These are phyloP conservation scores for Arachnomyces sp. DNA, from an alignment of 2,329 filamentous ascomycete genomes.

Conservation along the genomic window DNA sequence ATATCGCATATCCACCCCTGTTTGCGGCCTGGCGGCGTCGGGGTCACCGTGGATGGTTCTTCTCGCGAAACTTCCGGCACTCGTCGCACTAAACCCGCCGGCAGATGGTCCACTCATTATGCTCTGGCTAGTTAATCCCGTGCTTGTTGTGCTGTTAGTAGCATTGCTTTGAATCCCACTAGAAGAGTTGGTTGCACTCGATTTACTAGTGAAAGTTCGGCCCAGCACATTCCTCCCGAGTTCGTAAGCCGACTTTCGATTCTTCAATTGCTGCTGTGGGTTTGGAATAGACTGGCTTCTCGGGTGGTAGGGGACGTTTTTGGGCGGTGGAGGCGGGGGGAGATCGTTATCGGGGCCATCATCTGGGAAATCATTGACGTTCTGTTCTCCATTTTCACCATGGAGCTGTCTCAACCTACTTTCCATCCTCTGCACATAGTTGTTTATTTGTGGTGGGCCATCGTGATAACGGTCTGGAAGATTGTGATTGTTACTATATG, in stretches of 20 bases:
- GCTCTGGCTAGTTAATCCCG: conserved; percentile 70
- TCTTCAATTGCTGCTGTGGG: conserved; percentile 29
- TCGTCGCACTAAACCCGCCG: conserved; percentile 85
- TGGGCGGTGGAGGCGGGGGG: conserved; percentile 56
- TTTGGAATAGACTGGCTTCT: conserved; percentile 36
- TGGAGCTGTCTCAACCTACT: conserved; percentile 66
- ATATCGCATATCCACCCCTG: conserved; percentile 30
- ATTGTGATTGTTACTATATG: conserved; percentile 40
- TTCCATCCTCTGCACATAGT: conserved; percentile 90
- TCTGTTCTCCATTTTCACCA: conserved; percentile 35
- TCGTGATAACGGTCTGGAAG: conserved; percentile 46
- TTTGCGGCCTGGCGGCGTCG: conserved; percentile 35
- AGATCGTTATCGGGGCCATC: conserved; percentile 37
- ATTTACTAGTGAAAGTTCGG: conserved; percentile 82
- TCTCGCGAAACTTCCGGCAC: conserved; percentile 83
- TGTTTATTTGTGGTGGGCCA: conserved; percentile 64
- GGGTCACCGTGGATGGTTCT: conserved; percentile 46
- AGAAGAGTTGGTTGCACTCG: conserved; percentile 70
- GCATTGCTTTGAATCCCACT: conserved; percentile 59
- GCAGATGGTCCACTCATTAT: conserved; percentile 92
- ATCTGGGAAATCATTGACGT: conserved; percentile 45
- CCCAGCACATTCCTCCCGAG: conserved; percentile 60
- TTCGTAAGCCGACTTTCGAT: conserved; percentile 57
- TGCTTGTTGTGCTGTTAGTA: conserved; percentile 59
- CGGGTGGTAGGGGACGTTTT: conserved; percentile 31